phyloP scores from a whole-genome alignment of 208 protist species.

The Wallacemonas sp. region DNA sequence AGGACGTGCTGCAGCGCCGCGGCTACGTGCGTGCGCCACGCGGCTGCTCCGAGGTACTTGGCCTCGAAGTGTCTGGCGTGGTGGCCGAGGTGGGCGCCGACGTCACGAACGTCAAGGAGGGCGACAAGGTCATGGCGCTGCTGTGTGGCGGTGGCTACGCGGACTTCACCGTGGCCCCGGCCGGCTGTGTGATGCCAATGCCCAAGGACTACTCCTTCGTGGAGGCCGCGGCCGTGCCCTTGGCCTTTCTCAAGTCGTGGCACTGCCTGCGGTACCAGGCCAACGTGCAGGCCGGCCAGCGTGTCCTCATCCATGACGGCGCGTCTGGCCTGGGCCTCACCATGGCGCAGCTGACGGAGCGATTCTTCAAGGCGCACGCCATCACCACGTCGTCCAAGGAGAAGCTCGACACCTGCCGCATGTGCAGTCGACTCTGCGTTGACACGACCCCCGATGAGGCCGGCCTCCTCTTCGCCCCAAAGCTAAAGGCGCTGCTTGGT shows the following conservation, averaged over 20 bases:
- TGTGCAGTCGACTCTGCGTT: conserved; percentile 52
- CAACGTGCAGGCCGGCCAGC: conserved; percentile 55
- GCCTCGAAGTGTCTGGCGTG: conserved; percentile 90
- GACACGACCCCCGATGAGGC: conserved; percentile 65
- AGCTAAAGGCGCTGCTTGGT: conserved; percentile 53
- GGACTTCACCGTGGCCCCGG: conserved; percentile 83
- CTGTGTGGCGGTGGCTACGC: conserved; percentile 92
- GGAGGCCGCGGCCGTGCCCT: conserved; percentile 89
- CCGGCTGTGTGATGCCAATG: conserved; percentile 77
- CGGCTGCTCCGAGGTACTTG: conserved; percentile 78
- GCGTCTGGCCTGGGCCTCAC: conserved; percentile 90
- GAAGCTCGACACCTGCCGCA: conserved; percentile 81
- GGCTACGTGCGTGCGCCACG: conserved; percentile 90
- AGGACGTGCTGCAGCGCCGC: conserved; percentile 75
- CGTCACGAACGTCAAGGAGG: conserved; percentile 73
- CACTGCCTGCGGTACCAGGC: conserved; percentile 82
- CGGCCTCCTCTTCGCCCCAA: conserved; percentile 66
- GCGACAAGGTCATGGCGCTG: conserved; percentile 88
- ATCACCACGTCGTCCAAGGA: conserved; percentile 59
- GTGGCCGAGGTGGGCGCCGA: conserved; percentile 61
- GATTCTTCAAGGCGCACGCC: conserved; percentile 68
- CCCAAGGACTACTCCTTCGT: conserved; percentile 83
- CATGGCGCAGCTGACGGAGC: conserved; percentile 79
- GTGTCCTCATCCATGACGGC: conserved; percentile 87
- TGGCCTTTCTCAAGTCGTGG: conserved; percentile 93